These are phyloP conservation scores for Neonectria faginata DNA, from an alignment of 2,329 filamentous ascomycete species.

Conservation along the genomic window DNA sequence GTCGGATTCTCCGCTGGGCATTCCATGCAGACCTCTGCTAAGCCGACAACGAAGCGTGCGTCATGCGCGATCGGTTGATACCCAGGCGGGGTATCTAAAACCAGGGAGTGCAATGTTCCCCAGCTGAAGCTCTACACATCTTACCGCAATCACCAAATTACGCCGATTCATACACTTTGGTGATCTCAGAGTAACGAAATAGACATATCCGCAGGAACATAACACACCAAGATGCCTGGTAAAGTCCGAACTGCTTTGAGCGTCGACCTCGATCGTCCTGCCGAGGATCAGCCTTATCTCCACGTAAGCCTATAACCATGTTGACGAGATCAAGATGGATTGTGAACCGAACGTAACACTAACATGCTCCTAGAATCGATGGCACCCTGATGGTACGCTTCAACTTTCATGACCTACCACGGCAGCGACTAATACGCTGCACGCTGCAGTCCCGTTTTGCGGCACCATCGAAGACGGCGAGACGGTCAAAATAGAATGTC, in stretches of 20 bases:
- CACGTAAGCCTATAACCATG: slow-evolving; percentile 36
- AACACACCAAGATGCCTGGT: slow-evolving; percentile 35
- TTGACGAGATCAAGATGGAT: background rate
- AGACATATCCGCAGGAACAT: background rate
- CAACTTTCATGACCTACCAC: too few relatives aligned
- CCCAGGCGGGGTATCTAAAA: slow-evolving; percentile 8
- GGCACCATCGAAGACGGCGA: slow-evolving; percentile 83
- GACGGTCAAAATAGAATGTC: slow-evolving; percentile 92
- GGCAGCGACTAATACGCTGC: background rate
- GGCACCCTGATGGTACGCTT: slow-evolving; percentile 86
- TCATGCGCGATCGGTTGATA: background rate
- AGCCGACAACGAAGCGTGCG: slow-evolving; percentile 1
- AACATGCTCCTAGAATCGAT: slow-evolving; percentile 69
- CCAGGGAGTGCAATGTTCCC: background rate
- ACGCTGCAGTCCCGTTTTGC: slow-evolving; percentile 73
- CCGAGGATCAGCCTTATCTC: slow-evolving; percentile 42
- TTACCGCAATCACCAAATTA: background rate
- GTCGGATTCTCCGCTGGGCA: background rate
- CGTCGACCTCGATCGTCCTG: slow-evolving; percentile 44
- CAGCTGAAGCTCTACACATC: background rate
- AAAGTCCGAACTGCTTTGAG: slow-evolving; percentile 42
- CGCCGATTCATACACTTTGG: background rate
- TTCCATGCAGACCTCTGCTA: background rate
- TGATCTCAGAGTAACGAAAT: background rate
- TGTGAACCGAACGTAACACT: background rate